A percentile compares a stretch with the other conserved stretches of the same genome.
Conservation (phyloP, 2,329 filamentous ascomycete species). For the Nigrospora sphaerica region DNA sequence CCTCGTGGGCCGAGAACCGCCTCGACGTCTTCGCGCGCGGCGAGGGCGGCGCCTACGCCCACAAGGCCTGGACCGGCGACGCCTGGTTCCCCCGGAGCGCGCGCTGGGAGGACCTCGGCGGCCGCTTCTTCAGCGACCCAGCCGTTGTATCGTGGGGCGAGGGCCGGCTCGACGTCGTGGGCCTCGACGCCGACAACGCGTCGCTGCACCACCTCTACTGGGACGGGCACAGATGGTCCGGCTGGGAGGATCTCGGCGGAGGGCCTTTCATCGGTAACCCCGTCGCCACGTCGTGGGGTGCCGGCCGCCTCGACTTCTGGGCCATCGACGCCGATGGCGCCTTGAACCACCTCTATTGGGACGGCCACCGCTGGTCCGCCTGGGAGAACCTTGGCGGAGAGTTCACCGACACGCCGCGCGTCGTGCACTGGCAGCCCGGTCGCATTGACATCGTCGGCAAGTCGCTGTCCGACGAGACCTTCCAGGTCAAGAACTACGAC, state of each 20-base stretch:
- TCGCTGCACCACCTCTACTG: slow-evolving; percentile 10
- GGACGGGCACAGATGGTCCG: slow-evolving; percentile 6
- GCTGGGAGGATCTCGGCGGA: slow-evolving; percentile 11
- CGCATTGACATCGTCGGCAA: slow-evolving; percentile 12
- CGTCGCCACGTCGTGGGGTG: slow-evolving; percentile 9
- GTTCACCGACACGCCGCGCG: slow-evolving; percentile 10
- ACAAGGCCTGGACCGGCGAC: slow-evolving; percentile 14
- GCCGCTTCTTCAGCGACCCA: slow-evolving; percentile 6
- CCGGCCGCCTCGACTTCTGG: slow-evolving; percentile 12
- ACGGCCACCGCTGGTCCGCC: slow-evolving; percentile 7
- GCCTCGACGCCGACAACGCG: slow-evolving; percentile 4
- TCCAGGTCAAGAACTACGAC: slow-evolving; percentile 10
- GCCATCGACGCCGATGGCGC: slow-evolving; percentile 4
- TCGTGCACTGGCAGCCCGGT: slow-evolving; percentile 8
- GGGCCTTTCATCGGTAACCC: slow-evolving; percentile 10
- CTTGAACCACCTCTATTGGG: slow-evolving; percentile 11
- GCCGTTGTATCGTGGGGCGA: slow-evolving; percentile 8
- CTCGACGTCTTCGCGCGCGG: slow-evolving; percentile 10
- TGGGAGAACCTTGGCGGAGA: slow-evolving; percentile 12
- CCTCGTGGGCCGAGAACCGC: slow-evolving; percentile 8
- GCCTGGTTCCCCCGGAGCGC: slow-evolving; percentile 1
- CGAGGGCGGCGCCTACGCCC: slow-evolving; percentile 7
- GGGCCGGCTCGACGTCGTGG: slow-evolving; percentile 9
- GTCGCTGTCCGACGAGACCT: slow-evolving; percentile 4
- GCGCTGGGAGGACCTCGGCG: slow-evolving; percentile 10